Evolutionary conservation across 805 yeast species (phyloP).

Genomic region (Ogataea paradorogensis): DNA sequence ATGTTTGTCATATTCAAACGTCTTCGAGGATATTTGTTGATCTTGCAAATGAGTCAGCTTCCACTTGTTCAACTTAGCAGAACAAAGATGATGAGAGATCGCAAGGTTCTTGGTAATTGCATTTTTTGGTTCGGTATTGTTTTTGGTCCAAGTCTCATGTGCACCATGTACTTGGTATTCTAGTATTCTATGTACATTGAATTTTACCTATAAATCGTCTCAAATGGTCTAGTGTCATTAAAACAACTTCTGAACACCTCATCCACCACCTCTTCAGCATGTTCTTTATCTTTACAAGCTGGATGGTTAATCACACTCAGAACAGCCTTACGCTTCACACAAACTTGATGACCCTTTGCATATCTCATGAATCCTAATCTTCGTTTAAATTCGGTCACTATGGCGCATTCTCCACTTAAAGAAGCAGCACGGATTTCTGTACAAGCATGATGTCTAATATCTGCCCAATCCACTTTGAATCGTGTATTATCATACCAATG

Average conservation of each 20-base stretch:
- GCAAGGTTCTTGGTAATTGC: constrained; percentile 66
- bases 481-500: constrained; percentile 91
- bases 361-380: constrained; percentile 29
- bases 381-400: constrained; percentile 72
- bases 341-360: constrained; percentile 79
- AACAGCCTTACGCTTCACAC: constrained; percentile 86
- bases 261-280: constrained; percentile 76
- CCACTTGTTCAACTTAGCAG: constrained; percentile 70
- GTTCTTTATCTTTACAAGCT: constrained; percentile 63
- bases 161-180: constrained; percentile 78
- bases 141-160: constrained; percentile 84
- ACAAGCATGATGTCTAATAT: constrained; percentile 92
- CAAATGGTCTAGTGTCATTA: constrained; percentile 94
- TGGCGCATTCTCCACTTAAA: constrained; percentile 91
- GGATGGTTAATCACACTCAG: constrained; percentile 87
- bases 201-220: constrained; percentile 72
- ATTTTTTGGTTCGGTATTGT: constrained; percentile 91
- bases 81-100: constrained; percentile 53
- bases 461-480: constrained; percentile 81
- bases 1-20: constrained; percentile 86
- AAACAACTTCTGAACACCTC: constrained; percentile 93
- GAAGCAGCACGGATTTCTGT: constrained; percentile 93
- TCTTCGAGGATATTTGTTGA: constrained; percentile 73
- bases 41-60: constrained; percentile 83
- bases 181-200: constrained; percentile 29